phyloP scores from a whole-genome alignment of 495 filamentous ascomycete genomes.

The Neurospora sp. region DNA sequence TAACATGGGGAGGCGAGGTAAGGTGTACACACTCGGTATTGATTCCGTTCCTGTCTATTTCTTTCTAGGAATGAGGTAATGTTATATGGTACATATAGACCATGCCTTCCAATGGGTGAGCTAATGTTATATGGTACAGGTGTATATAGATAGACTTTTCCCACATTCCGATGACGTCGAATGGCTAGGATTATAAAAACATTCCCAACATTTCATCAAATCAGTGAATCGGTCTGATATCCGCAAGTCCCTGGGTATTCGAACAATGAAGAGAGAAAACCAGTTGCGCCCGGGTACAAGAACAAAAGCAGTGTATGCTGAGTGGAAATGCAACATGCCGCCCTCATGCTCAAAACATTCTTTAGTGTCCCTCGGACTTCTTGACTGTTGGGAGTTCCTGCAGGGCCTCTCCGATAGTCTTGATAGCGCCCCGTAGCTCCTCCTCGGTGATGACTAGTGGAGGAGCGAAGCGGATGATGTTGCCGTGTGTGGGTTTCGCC shows the following conservation, averaged over 20 bases:
- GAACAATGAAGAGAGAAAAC: background rate
- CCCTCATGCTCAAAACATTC: background rate
- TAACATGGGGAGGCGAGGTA: background rate
- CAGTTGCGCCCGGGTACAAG: background rate
- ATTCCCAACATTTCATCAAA: background rate
- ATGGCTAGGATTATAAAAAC: background rate
- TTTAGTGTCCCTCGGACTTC: constrained; percentile 19
- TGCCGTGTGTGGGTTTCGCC: constrained; percentile 98
- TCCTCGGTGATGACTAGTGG: constrained; percentile 78
- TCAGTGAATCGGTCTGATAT: background rate
- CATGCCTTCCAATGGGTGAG: background rate
- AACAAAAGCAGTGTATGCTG: background rate
- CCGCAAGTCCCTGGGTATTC: background rate
- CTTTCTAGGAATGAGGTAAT: background rate
- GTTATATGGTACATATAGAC: background rate
- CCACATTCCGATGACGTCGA: background rate
- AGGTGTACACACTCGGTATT: background rate
- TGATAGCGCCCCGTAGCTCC: constrained; percentile 68
- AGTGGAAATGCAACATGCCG: background rate
- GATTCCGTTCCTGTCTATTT: background rate
- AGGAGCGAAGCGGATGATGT: constrained; percentile 92
- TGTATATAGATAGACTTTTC: background rate
- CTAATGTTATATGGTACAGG: background rate
- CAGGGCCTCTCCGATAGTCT: constrained; percentile 68
- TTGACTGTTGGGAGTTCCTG: constrained; percentile 42